These are phyloP conservation scores for Syncephalastrum sp. DNA, from an alignment of 371 early-diverging fungal genomes.

Conservation along the genomic window DNA sequence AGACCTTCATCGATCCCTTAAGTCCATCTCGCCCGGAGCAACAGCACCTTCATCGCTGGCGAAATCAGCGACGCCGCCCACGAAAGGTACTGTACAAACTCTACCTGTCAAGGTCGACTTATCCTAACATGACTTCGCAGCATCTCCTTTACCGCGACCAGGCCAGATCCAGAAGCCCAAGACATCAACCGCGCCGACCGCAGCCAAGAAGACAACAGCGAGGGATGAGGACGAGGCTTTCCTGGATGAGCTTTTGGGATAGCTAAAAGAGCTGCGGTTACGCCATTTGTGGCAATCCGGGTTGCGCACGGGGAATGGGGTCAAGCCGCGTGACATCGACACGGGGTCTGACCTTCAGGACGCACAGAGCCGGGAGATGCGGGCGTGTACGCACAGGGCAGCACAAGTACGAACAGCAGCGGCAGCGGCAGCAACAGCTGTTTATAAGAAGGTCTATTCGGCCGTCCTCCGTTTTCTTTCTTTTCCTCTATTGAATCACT, in stretches of 20 bases:
- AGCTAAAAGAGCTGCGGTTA: constrained; percentile 5
- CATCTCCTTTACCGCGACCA: constrained; percentile 3
- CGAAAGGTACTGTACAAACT: background rate
- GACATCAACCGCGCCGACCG: background rate
- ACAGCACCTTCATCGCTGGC: constrained; percentile 2
- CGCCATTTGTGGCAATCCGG: constrained; percentile 2
- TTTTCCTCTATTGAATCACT: no score
- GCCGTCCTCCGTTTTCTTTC: no score
- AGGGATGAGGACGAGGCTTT: constrained; percentile 40
- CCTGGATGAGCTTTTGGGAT: constrained; percentile 43
- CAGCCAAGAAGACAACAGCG: constrained; percentile 7
- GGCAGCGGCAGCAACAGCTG: background rate
- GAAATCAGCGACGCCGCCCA: background rate
- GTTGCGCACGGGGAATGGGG: background rate
- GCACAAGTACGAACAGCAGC: background rate
- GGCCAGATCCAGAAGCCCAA: constrained; percentile 1
- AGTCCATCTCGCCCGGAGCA: background rate
- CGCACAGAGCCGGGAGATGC: background rate
- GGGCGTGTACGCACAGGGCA: background rate
- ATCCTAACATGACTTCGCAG: background rate
- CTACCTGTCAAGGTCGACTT: background rate
- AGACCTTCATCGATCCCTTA: constrained; percentile 7
- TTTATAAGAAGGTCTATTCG: no score
- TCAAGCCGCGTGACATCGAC: background rate
- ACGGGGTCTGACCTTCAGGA: no score